Conservation (phyloP, 805 yeast species). For the Yueomyces sp. region DNA sequence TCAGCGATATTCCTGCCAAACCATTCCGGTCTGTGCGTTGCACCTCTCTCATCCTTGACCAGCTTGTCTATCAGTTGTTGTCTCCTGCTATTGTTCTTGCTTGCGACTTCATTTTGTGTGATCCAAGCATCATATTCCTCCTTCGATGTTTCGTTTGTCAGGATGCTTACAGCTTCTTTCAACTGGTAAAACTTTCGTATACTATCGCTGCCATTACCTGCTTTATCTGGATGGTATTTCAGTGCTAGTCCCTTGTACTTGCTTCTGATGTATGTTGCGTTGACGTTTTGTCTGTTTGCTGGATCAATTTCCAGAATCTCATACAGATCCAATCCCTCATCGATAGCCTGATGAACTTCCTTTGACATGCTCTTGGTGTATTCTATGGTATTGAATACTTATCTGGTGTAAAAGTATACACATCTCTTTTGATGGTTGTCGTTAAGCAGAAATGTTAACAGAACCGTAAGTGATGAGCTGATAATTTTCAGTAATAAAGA, state of each 20-base stretch:
- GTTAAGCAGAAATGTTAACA: too few species aligned
- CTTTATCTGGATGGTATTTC: slow-evolving; percentile 82
- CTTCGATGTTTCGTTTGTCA: slow-evolving; percentile 56
- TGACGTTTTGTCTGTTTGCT: slow-evolving; percentile 34
- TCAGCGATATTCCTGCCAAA: neutral
- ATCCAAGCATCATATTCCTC: slow-evolving; percentile 37
- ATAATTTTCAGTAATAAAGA: too few species aligned
- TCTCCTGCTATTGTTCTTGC: neutral
- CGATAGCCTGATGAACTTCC: neutral
- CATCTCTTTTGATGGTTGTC: too few species aligned
- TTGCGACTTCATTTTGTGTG: neutral
- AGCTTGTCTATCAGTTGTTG: neutral
- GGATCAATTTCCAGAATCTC: slow-evolving; percentile 51
- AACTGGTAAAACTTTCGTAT: slow-evolving; percentile 75
- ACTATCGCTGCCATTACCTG: slow-evolving; percentile 35
- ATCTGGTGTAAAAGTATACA: too few species aligned
- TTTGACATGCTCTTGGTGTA: neutral
- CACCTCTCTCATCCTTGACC: neutral
- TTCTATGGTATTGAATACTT: neutral
- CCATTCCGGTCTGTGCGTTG: too few species aligned
- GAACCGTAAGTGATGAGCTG: too few species aligned
- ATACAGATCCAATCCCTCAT: slow-evolving; percentile 25
- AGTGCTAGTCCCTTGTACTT: slow-evolving; percentile 82
- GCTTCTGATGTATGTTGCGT: slow-evolving; percentile 59
- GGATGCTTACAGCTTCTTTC: slow-evolving; percentile 71